Base-by-base conservation (phyloP, 306 rosid genomes). In the Spatholobus suberectus region DNA sequence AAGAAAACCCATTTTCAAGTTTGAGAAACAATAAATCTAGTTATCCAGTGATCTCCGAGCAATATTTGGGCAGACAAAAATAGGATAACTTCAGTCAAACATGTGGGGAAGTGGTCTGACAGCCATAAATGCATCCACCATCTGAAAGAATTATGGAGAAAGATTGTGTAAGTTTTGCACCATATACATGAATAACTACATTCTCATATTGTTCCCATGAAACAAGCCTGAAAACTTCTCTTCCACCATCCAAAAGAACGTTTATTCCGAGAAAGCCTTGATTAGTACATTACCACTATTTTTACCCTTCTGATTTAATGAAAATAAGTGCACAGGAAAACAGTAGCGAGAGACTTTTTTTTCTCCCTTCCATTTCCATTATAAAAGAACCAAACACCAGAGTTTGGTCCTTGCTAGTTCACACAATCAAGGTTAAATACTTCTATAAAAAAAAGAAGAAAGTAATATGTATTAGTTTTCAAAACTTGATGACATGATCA, bases 101-200 rank as follows among this genome's bases (percentile, higher is more conserved):
- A 93, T 91, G 78, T 85, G 86, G 15, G 96, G 93, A 61, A 94
- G 93, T 43, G 96, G 97, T 81, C 97, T 89, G 27, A 92, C 88
- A 0, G 97, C 94, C 98, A 94, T 94, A 73, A 92, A 92, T 35
- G 97, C 98, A 76, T 92, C 97, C 75, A 94, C 98, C 97, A 92
- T 91, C 97, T 92, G 94, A 66, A 62, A 73, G 8, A 44, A 67
- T 79, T 32, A 32, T 1, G 51, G 23, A 69, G 65, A 78, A 21
- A 17, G 57, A 8, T 5, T 4, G 43, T 26, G 32, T 74, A 40
- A 80, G 58, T 23, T 59, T 72, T 12, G 49, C 47, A 84, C 23
- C 15, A 46, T 37, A 35, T 37, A 32, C 51, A 49, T 24, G 5
- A n/a, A n/a, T n/a, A n/a, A n/a, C n/a, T n/a, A n/a, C n/a, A n/a